Evolutionary conservation across 345 rosid species (phyloP).

Genomic region (Lepidium africanum): DNA sequence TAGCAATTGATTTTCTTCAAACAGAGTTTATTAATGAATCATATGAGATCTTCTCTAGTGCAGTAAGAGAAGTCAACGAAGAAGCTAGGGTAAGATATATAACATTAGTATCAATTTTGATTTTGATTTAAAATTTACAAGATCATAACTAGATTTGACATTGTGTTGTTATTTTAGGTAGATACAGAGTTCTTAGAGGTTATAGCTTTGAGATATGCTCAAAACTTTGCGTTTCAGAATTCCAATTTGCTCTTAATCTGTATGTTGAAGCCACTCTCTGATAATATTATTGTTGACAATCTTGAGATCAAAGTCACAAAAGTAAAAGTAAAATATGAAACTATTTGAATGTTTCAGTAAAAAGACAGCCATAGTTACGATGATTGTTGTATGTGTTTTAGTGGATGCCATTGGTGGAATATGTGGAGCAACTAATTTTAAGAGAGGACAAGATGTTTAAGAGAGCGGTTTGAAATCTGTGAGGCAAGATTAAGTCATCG

Average conservation of each 20-base stretch:
- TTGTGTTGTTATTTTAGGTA: slow-evolving; percentile 42
- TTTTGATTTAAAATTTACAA: not conserved
- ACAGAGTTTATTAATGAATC: slow-evolving; percentile 91
- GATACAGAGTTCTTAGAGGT: slow-evolving; percentile 81
- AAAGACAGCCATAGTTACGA: not conserved
- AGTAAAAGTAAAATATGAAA: slow-evolving; percentile 27
- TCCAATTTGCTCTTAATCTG: slow-evolving; percentile 91
- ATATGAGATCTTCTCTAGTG: slow-evolving; percentile 81
- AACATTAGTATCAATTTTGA: not conserved
- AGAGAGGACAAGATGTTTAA: slow-evolving; percentile 76
- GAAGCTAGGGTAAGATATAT: slow-evolving; percentile 67
- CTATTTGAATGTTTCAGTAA: not conserved
- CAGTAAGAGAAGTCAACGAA: slow-evolving; percentile 90
- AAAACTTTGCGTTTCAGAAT: slow-evolving; percentile 72
- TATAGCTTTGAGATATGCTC: slow-evolving; percentile 92
- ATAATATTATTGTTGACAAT: slow-evolving; percentile 50
- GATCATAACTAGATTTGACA: not conserved
- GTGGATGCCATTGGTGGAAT: slow-evolving; percentile 92
- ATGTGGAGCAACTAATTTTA: slow-evolving; percentile 72
- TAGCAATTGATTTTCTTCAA: too few relatives aligned
- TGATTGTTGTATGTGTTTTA: slow-evolving; percentile 11
- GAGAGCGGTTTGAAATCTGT: slow-evolving; percentile 72
- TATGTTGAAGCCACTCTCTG: slow-evolving; percentile 66
- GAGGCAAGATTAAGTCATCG: slow-evolving; percentile 53
- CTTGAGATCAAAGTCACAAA: slow-evolving; percentile 79